Base-by-base conservation (phyloP, 306 rosid species). In the Quercus variabilis region DNA sequence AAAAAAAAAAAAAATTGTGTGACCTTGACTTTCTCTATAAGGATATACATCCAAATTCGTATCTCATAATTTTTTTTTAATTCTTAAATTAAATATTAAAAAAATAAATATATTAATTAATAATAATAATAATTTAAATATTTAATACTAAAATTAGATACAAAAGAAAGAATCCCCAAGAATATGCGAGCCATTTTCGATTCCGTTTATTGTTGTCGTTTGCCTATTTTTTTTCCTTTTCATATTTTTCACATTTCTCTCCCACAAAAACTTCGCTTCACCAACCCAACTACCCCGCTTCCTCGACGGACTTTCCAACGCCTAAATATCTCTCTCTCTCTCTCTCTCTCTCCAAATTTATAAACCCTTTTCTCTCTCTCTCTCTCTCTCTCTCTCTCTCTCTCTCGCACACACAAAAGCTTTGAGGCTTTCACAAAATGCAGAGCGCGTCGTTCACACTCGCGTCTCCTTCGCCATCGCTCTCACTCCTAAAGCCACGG, bases 371-470 rank as follows among this genome's bases (percentile, higher is more conserved):
- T 51, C n/a, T 19, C 65, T 51, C 71, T 55, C 58, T 17, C 35
- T 23, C 67, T 70, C 19, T 80, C 87, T n/a, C n/a, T 35, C 56
- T 5, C 67, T 8, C 15, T 21, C 63, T 55, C 58, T 17, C 35
- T 23, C 67, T 70, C 19, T 80, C 87, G 79, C 81, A 0, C 35
- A 2, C 46, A 41, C 46, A 41, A 41, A 41, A 4, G 14, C 51
- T 21, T 49, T 65, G 21, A 41, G 51, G 35, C 20, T 21, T 41
- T 2, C 26, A 28, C 23, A 85, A 80, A 78, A 93, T 93, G 98
- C 92, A 93, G 96, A 90, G 84, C 82, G 35, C 84, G 1, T 80
- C 89, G 60, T 81, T 88, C 78, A n/a, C 89, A 69, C 77, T 76
- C 78, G 77, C 88, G 0, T 78, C 88, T 1, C 64, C 82, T 25